These are phyloP conservation scores for Paracamarosporium sp. DNA, from an alignment of 2,329 filamentous ascomycete species.

Conservation along the genomic window DNA sequence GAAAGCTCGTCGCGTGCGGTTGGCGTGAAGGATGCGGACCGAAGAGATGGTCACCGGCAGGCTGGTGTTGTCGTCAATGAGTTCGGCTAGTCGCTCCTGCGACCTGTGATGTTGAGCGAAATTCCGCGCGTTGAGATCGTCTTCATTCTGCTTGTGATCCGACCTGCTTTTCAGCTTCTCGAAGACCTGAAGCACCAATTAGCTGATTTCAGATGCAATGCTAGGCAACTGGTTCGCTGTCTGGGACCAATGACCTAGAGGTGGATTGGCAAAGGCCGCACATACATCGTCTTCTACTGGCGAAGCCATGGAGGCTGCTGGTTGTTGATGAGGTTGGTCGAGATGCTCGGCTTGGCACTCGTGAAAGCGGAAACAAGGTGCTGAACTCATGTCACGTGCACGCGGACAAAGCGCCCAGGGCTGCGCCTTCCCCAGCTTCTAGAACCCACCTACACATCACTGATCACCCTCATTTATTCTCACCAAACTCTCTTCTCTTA, in stretches of 20 bases:
- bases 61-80: constrained; percentile 81
- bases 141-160: constrained; percentile 66
- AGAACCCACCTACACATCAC: not conserved
- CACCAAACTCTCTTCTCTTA: not conserved
- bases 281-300: constrained; percentile 56
- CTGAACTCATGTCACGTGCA: constrained; percentile 10
- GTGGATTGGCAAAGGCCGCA: not conserved
- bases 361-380: constrained; percentile 14
- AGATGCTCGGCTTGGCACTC: constrained; percentile 33
- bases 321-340: constrained; percentile 18
- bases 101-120: constrained; percentile 66
- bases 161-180: constrained; percentile 64
- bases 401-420: not conserved
- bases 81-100: constrained; percentile 67
- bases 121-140: constrained; percentile 65
- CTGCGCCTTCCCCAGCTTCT: constrained; percentile 1
- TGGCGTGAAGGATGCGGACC: constrained; percentile 81
- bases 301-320: constrained; percentile 50
- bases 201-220: constrained; percentile 6
- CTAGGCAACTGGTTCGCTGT: not conserved
- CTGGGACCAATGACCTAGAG: not conserved
- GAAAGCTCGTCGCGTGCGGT: constrained; percentile 83
- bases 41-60: constrained; percentile 88
- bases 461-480: not conserved
- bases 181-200: constrained; percentile 59